Evolutionary conservation across 2,329 filamentous ascomycete species (phyloP).

Genomic region (Pleomassaria siparia): DNA sequence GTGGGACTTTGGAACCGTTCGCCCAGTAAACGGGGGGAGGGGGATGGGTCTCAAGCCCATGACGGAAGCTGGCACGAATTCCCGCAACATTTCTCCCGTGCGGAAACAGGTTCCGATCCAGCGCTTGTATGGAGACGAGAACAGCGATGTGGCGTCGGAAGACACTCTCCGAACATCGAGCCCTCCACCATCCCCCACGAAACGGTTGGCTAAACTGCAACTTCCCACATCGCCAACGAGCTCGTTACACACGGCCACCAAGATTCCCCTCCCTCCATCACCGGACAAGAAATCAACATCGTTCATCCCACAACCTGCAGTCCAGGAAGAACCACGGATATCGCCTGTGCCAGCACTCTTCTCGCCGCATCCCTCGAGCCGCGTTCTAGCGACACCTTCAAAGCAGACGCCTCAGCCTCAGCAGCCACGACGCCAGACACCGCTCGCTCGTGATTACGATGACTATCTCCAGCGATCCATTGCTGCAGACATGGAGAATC

Average conservation of each 20-base stretch:
- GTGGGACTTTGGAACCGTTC: conserved; percentile 97
- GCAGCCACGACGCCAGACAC: conserved; percentile 35
- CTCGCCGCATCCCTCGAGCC: conserved; percentile 31
- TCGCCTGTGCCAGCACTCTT: conserved; percentile 37
- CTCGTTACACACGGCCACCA: conserved; percentile 46
- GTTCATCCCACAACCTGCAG: conserved; percentile 27
- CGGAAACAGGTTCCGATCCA: conserved; percentile 36
- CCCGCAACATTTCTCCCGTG: conserved; percentile 52
- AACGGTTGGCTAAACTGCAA: conserved; percentile 35
- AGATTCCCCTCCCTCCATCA: conserved; percentile 49
- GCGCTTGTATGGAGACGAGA: conserved; percentile 36
- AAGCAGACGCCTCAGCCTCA: conserved; percentile 39
- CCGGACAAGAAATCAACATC: conserved; percentile 43
- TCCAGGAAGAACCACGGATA: conserved; percentile 30
- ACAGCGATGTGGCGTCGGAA: conserved; percentile 20
- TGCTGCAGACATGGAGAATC: conserved; percentile 42
- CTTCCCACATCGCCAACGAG: conserved; percentile 40
- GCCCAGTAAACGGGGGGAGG: conserved; percentile 63
- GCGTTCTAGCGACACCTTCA: conserved; percentile 31
- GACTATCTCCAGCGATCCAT: conserved; percentile 54
- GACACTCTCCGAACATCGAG: conserved; percentile 36
- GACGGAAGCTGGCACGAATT: conserved; percentile 80
- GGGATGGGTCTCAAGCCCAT: conserved; percentile 68
- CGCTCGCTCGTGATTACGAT: conserved; percentile 42
- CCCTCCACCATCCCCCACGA: conserved; percentile 47